Evolutionary conservation across 2,329 filamentous ascomycete species (phyloP), one percentile per base, ranked within the genome.

Genomic region (Fusarium citri): DNA sequence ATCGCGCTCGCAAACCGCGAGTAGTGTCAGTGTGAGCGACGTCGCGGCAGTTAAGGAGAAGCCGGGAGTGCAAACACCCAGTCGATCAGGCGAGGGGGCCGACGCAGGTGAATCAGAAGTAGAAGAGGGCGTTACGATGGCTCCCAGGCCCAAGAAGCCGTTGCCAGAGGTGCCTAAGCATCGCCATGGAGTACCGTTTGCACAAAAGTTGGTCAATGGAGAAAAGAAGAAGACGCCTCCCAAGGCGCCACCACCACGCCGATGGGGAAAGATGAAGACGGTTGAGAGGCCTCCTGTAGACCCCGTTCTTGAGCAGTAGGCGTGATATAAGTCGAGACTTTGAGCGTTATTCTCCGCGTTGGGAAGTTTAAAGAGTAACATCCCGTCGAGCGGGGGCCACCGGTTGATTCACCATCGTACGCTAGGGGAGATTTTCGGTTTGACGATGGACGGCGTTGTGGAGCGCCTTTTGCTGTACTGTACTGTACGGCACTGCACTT

Each of bases 1-100:
- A 6, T 87, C 89, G 2, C 84, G 87, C 3, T 81, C 82, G 4
- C 88, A 92, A 54, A 87, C 86, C n/a, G 88, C 87, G 49, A 97
- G 93, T 77, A 89, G 86, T 74, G 83, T 93, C 69, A 94, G 92
- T 76, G 91, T 96, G 48, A 84, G 89, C 34, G 92, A 96, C 73
- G 89, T 97, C 43, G 93, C 94, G 9, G 88, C 89, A 14, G 91
- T 94, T 46, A 93, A 87, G 78, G 93, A 95, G 80, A 94, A 92
- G 78, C 93, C 93, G 0, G 93, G 92, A 2, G 89, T 95, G 23
- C 90, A 94, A 74, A 94, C 93, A 20, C 93, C 93, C 8, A 94
- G 92, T 76, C 86, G 91, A 48, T 77, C 79, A 48, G 78, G 77
- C 16, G 72, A 72, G 23, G 76, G 76, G 42, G 75, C 70, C 14